A percentile compares a stretch with the other conserved stretches of the same genome.
Conservation (phyloP, 108 stramenopile species). For the Nannochloropsis gaditana region DNA sequence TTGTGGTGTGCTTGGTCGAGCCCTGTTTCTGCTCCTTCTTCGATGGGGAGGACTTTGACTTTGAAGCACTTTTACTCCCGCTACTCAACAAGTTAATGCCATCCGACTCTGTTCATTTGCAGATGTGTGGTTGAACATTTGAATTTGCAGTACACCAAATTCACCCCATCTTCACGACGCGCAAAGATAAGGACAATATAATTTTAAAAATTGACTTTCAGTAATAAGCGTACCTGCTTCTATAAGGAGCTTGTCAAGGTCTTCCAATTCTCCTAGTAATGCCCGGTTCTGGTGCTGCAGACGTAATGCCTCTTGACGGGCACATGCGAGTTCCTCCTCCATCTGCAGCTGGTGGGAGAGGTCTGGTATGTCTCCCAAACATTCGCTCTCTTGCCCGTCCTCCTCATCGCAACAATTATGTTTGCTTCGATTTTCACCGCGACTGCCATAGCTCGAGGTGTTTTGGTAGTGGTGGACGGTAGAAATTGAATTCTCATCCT, state of each 20-base stretch:
- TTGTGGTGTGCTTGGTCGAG: background rate
- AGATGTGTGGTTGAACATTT: background rate
- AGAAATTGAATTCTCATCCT: background rate
- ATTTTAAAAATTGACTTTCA: background rate
- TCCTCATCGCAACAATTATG: slow-evolving; percentile 5
- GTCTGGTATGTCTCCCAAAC: background rate
- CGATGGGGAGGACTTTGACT: background rate
- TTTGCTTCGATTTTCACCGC: background rate
- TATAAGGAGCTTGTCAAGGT: slow-evolving; percentile 10
- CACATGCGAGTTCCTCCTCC: background rate
- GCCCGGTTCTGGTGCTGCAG: background rate
- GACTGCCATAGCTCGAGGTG: background rate
- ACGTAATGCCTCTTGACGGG: background rate
- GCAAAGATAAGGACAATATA: background rate
- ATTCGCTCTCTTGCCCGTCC: background rate
- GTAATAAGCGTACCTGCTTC: background rate
- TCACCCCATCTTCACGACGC: no score
- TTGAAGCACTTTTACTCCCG: background rate
- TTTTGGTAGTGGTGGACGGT: background rate
- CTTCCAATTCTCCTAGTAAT: background rate
- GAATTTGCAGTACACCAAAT: no score
- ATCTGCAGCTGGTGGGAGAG: background rate
- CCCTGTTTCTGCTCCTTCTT: background rate
- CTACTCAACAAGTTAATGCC: background rate
- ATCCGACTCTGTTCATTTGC: background rate